Evolutionary conservation across 805 yeast species (phyloP).

Genomic region (Starmerella riodocensis): DNA sequence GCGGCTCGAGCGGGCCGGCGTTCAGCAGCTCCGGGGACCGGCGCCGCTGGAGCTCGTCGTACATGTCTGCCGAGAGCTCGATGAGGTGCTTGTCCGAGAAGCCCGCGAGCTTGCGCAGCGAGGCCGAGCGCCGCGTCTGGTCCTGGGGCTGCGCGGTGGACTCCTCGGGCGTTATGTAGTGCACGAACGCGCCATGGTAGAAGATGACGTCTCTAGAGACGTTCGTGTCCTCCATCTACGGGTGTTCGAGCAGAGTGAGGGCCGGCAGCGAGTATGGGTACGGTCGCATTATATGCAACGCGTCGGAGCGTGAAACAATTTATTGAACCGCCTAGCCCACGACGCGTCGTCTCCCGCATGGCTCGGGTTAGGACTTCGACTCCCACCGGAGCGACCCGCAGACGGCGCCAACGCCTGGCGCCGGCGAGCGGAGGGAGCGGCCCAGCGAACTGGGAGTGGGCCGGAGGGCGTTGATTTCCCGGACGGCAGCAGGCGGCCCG

Average conservation of each 20-base stretch:
- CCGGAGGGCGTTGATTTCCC: too few relatives aligned
- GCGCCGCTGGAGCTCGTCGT: slow-evolving; percentile 80
- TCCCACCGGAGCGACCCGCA: too few relatives aligned
- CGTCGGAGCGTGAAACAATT: too few relatives aligned
- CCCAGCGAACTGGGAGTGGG: too few relatives aligned
- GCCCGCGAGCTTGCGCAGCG: slow-evolving; percentile 42
- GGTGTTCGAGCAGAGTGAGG: not conserved
- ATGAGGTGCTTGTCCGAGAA: slow-evolving; percentile 52
- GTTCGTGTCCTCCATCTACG: slow-evolving; percentile 1
- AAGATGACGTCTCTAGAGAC: slow-evolving; percentile 6
- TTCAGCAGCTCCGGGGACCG: slow-evolving; percentile 36
- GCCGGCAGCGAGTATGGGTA: too few relatives aligned
- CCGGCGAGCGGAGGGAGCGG: too few relatives aligned
- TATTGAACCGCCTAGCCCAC: too few relatives aligned
- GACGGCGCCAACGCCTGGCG: too few relatives aligned
- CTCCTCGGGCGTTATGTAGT: slow-evolving; percentile 7
- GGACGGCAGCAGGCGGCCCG: too few relatives aligned
- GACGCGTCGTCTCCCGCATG: too few relatives aligned
- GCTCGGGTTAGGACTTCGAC: too few relatives aligned
- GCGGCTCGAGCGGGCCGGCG: slow-evolving; percentile 45
- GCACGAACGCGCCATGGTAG: slow-evolving; percentile 17
- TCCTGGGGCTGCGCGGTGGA: slow-evolving; percentile 5
- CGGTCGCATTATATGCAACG: too few relatives aligned
- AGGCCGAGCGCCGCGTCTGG: slow-evolving; percentile 9
- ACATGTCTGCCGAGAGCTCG: slow-evolving; percentile 87